Conservation (phyloP, 805 yeast species). For the Barnettozyma sucrosica region DNA sequence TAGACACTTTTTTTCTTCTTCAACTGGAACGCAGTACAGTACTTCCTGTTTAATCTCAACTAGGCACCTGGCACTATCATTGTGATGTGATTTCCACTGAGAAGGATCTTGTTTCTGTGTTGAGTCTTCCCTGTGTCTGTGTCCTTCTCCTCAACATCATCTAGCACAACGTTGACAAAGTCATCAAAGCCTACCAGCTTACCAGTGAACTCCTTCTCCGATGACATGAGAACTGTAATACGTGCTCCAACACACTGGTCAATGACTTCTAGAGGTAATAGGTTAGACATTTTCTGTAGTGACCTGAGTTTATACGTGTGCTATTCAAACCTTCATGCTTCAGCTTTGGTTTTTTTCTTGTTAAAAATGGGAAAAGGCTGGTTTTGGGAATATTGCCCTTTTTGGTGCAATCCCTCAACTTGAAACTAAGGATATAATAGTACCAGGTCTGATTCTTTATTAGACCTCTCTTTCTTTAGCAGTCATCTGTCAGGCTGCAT, state of each 20-base stretch:
- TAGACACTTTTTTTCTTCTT: background rate
- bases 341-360: too few relatives aligned
- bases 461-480: too few relatives aligned
- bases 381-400: too few relatives aligned
- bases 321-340: too few relatives aligned
- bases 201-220: conserved; percentile 78
- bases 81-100: conserved; percentile 68
- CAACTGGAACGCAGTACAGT: background rate
- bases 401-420: too few relatives aligned
- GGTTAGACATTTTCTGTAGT: conserved; percentile 2
- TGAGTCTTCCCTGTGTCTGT: conserved; percentile 39
- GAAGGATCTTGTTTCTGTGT: conserved; percentile 52
- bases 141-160: conserved; percentile 65
- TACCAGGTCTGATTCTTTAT: too few relatives aligned
- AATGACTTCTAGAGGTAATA: conserved; percentile 74
- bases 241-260: conserved; percentile 81
- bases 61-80: conserved; percentile 58
- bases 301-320: too few relatives aligned
- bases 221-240: conserved; percentile 61
- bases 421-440: too few relatives aligned
- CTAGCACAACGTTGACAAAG: conserved; percentile 85
- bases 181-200: conserved; percentile 90
- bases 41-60: background rate
- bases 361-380: too few relatives aligned
- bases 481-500: too few relatives aligned